phyloP scores from a whole-genome alignment of 1,139 yeast genomes.

The Trichomonascaceae sp. region DNA sequence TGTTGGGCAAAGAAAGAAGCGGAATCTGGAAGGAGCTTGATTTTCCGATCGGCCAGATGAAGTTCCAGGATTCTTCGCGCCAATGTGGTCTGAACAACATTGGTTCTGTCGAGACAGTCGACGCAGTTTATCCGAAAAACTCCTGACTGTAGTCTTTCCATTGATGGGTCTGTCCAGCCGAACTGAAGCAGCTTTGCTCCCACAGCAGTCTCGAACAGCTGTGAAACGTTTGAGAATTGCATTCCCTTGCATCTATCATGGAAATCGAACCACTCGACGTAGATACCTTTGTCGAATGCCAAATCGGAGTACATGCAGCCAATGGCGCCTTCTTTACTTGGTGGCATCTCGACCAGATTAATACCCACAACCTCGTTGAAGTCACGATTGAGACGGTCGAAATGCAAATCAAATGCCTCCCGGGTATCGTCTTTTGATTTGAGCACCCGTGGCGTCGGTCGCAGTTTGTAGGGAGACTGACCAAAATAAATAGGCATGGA shows the following conservation, averaged over 20 bases:
- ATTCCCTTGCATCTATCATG: constrained; percentile 30
- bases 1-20: constrained; percentile 2
- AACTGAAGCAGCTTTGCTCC: constrained; percentile 14
- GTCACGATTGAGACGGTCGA: constrained; percentile 15
- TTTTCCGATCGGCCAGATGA: constrained; percentile 5
- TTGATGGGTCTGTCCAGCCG: constrained; percentile 24
- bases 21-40: too few species aligned
- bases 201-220: constrained; percentile 19
- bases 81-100: constrained; percentile 28
- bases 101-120: constrained; percentile 34
- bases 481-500: constrained; percentile 41
- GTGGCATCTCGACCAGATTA: constrained; percentile 27
- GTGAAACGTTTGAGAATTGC: constrained; percentile 26
- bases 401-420: constrained; percentile 22
- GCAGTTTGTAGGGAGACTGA: constrained; percentile 38
- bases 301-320: constrained; percentile 25
- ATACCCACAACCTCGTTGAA: constrained; percentile 23
- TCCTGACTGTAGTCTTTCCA: constrained; percentile 21
- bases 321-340: constrained; percentile 23
- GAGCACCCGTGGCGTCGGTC: constrained; percentile 28
- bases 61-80: constrained; percentile 19
- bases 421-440: constrained; percentile 19
- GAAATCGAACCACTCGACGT: constrained; percentile 33
- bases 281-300: constrained; percentile 14
- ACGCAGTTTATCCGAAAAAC: constrained; percentile 29